Percentiles rank a stretch among this genome's conserved stretches.
phyloP scores from a whole-genome alignment of 2,329 filamentous ascomycete genomes.

The Colletotrichum brevisporum region DNA sequence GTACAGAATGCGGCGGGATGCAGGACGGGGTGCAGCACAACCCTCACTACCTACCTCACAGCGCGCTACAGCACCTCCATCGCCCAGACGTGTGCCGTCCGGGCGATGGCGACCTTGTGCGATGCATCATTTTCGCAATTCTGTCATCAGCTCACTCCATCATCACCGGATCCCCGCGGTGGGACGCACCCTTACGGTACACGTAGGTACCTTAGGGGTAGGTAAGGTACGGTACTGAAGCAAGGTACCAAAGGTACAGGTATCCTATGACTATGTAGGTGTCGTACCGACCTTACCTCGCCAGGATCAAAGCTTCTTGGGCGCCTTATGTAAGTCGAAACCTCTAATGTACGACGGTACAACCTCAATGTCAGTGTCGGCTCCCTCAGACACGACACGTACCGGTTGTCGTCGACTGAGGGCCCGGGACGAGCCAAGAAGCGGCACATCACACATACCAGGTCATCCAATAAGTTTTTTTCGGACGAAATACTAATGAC shows the following conservation, averaged over 20 bases:
- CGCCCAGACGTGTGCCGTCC: not conserved
- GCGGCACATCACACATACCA: conserved; percentile 32
- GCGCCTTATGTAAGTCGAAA: conserved; percentile 34
- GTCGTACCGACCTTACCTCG: not conserved
- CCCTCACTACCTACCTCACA: not conserved
- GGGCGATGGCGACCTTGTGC: conserved; percentile 2
- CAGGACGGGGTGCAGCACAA: conserved; percentile 10
- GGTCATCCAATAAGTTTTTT: conserved; percentile 30
- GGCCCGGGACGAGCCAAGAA: conserved; percentile 26
- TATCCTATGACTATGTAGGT: not conserved
- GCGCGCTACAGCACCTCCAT: not conserved
- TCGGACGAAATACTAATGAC: conserved; percentile 26
- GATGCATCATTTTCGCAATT: conserved; percentile 39
- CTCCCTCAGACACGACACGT: conserved; percentile 31
- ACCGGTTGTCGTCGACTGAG: not conserved
- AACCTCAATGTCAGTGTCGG: conserved; percentile 9
- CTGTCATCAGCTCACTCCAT: conserved; percentile 39
- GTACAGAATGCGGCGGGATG: conserved; percentile 29
- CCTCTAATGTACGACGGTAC: conserved; percentile 22
- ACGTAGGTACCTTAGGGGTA: not conserved
- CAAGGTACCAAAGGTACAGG: not conserved
- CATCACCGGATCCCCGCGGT: conserved; percentile 7
- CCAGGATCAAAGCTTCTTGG: not conserved
- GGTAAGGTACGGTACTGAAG: no score
- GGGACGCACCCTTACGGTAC: not conserved